These are phyloP conservation scores for Trametes maxima DNA, from an alignment of 768 basidiomycete species.

Conservation along the genomic window DNA sequence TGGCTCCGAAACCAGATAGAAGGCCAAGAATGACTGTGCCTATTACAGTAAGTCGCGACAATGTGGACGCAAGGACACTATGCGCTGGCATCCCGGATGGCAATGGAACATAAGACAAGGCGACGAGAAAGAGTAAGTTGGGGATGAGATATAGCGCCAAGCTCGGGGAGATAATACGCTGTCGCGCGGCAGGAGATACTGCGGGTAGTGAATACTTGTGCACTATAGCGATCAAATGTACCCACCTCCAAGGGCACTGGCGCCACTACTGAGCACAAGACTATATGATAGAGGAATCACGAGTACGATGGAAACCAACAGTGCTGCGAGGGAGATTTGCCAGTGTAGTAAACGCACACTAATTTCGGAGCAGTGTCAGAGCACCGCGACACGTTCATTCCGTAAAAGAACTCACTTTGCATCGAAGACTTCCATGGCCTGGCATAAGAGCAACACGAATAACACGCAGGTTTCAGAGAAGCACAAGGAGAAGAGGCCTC, in stretches of 20 bases:
- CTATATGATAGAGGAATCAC: conserved; percentile 66
- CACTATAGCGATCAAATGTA: not conserved
- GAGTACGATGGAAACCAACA: conserved; percentile 65
- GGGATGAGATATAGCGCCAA: conserved; percentile 51
- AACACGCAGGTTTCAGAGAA: conserved; percentile 77
- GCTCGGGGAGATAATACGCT: conserved; percentile 34
- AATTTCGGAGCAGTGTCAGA: not conserved
- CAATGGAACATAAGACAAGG: conserved; percentile 68
- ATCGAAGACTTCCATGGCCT: conserved; percentile 58
- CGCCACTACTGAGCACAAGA: conserved; percentile 50
- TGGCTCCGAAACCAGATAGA: conserved; percentile 78
- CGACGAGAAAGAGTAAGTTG: conserved; percentile 46
- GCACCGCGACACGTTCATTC: not conserved
- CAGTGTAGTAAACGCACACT: conserved; percentile 72
- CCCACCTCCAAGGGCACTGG: conserved; percentile 16
- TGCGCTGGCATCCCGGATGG: conserved; percentile 42
- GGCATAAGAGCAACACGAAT: conserved; percentile 73
- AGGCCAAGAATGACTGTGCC: conserved; percentile 80
- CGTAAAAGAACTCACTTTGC: conserved; percentile 46
- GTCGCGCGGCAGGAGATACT: conserved; percentile 26
- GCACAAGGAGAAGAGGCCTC: conserved; percentile 64
- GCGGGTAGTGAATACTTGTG: not conserved
- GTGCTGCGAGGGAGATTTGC: conserved; percentile 61
- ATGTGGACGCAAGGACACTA: conserved; percentile 47
- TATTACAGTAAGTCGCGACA: conserved; percentile 68